Evolutionary conservation across 1,284 basidiomycete species (phyloP), one percentile per base, ranked within the genome.

Genomic region (Takashimella tepidaria): DNA sequence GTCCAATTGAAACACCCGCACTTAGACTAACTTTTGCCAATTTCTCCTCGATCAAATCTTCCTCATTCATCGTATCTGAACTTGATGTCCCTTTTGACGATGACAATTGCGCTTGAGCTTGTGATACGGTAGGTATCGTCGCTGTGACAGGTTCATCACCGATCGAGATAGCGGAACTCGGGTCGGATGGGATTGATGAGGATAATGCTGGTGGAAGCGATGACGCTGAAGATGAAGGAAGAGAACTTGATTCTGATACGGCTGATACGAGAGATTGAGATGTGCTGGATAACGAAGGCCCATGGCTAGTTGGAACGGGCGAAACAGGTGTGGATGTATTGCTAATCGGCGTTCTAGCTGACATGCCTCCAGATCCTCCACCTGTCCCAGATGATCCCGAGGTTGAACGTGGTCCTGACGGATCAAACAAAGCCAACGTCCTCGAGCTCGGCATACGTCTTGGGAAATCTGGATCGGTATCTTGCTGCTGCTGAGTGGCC

Each of bases 41-140:
- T 31, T 62, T 67, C 2, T 66, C 71, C 58, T 73, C 71, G 41
- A 73, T 67, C 5, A 60, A 52, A n/a, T 72, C 69, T 27, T 67
- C 68, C 1, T 12, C 20, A 25, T 2, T 41, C 42, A 25, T 10
- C 5, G 2, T 2, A 25, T n/a, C 24, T 20, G 20, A 6, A 19
- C 5, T 24, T 5, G 4, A 19, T 8, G 23, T 25, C 22, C 13
- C 37, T 20, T 31, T 5, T 5, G 26, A 6, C 10, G 37, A 10
- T 13, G 42, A 26, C 3, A 24, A 22, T 12, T 19, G 16, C 19
- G 21, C 11, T 23, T n/a, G n/a, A n/a, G n/a, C n/a, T n/a, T n/a
- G n/a, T n/a, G n/a, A n/a, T n/a, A n/a, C n/a, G n/a, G n/a, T n/a
- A n/a, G n/a, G n/a, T n/a, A n/a, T n/a, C n/a, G n/a, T n/a, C n/a